Conservation (phyloP, 148 eudicot genomes). For the Fagopyrum esculentum region DNA sequence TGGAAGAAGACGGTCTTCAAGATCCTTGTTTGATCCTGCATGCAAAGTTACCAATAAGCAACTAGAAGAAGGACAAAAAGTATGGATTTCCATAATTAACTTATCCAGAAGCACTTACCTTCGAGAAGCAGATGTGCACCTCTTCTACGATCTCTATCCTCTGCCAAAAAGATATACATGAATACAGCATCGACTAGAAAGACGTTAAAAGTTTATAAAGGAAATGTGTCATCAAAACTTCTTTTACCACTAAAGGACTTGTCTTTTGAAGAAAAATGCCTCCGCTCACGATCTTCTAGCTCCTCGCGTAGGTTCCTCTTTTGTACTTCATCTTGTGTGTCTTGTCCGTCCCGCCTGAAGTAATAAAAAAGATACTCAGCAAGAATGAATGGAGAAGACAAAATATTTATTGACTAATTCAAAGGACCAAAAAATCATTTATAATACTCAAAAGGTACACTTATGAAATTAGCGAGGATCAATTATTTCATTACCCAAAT, state of each 20-base stretch:
- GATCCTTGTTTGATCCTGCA: slow-evolving; percentile 67
- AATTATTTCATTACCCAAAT: too few species aligned
- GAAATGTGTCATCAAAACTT: not conserved
- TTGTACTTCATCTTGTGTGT: slow-evolving; percentile 72
- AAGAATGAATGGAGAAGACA: not conserved
- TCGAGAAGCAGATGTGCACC: too few species aligned
- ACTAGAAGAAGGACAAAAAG: too few species aligned
- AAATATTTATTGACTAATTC: not conserved
- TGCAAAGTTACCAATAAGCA: not conserved
- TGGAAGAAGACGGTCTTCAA: slow-evolving; percentile 61
- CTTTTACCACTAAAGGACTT: slow-evolving; percentile 28
- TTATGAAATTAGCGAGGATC: too few species aligned
- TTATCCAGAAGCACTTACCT: too few species aligned
- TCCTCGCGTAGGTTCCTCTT: slow-evolving; percentile 81
- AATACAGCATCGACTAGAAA: not conserved
- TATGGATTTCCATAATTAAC: too few species aligned
- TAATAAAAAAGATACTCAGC: not conserved
- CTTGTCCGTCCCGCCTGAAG: slow-evolving; percentile 75
- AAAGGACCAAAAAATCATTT: not conserved
- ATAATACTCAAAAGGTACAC: too few species aligned
- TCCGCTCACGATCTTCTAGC: slow-evolving; percentile 78
- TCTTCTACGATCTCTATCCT: slow-evolving; percentile 60
- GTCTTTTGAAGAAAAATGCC: slow-evolving; percentile 35
- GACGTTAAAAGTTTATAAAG: not conserved
- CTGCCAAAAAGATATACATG: slow-evolving; percentile 24